Base-by-base conservation (phyloP, 163 green algal genomes). In the Scenedesmus sp. region DNA sequence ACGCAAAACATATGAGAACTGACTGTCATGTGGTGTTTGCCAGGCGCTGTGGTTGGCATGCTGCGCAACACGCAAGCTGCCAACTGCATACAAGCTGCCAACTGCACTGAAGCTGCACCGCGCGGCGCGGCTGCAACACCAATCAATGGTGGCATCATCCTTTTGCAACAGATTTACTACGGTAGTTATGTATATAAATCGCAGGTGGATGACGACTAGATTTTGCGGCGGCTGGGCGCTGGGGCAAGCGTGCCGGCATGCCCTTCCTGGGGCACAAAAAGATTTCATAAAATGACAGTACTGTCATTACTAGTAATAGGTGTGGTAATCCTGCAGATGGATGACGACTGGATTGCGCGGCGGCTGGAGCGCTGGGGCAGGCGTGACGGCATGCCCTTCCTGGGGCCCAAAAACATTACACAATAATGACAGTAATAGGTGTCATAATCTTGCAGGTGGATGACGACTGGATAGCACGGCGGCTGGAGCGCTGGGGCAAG, bases 301-400 rank as follows among this genome's bases (percentile, higher is more conserved):
- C n/a, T n/a, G n/a, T n/a, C n/a, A n/a, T n/a, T n/a, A n/a, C n/a
- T n/a, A n/a, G n/a, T n/a, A n/a, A n/a, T n/a, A n/a, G n/a, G n/a
- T n/a, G n/a, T n/a, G n/a, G n/a, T n/a, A n/a, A n/a, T n/a, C 55
- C 18, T 64, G 13, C 64, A 95, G 94, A 95, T 97, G 34, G 93
- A 97, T 81, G 95, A 96, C 79, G 94, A 96, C 18, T 97, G 95
- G 95, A 97, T 97, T 46, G n/a, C 97, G 16, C 87, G 95, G 67
- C 85, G 95, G 3, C 81, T 97, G 60, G 95, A 97, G 91, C 92
- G 93, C 20, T 97, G 95, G 95, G 96, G 95, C 16, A 83, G 59
- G 64, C 79, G 91, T 18, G 96, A 97, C 74, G 70, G 82, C 54
- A 96, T 97, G 93, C 96, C 96, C 0, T 96, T 97, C 84, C 55